phyloP scores from a whole-genome alignment of 495 filamentous ascomycete genomes.

The Neurospora intermedia region DNA sequence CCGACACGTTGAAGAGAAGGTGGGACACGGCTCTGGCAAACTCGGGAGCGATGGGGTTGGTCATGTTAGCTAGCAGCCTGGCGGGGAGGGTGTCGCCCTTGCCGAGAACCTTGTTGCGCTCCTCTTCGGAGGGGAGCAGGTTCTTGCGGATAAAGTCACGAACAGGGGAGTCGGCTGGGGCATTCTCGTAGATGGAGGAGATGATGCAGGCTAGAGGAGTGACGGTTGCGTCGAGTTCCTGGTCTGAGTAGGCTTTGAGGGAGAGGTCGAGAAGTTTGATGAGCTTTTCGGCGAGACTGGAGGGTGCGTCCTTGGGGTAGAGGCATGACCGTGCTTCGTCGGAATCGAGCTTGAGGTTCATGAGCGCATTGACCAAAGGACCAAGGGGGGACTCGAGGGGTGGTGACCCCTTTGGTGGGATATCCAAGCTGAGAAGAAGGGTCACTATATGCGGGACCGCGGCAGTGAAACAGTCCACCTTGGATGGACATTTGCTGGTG shows the following conservation, averaged over 20 bases:
- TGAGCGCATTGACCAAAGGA: conserved; percentile 65
- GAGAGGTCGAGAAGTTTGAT: conserved; percentile 64
- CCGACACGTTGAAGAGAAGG: conserved; percentile 79
- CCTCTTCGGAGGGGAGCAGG: conserved; percentile 67
- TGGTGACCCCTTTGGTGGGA: conserved; percentile 21
- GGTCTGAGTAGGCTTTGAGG: conserved; percentile 46
- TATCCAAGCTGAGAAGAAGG: conserved; percentile 43
- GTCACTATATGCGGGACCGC: conserved; percentile 64
- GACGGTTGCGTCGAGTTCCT: conserved; percentile 56
- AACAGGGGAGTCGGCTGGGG: conserved; percentile 42
- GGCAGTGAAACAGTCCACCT: conserved; percentile 47
- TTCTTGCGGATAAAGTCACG: conserved; percentile 50
- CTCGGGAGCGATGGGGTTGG: conserved; percentile 54
- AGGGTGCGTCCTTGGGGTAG: conserved; percentile 57
- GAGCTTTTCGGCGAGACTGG: conserved; percentile 54
- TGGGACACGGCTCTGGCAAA: conserved; percentile 65
- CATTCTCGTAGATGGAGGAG: conserved; percentile 58
- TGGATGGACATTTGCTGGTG: conserved; percentile 51
- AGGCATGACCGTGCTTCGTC: conserved; percentile 32
- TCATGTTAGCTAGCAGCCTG: conserved; percentile 68
- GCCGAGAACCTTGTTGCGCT: conserved; percentile 72
- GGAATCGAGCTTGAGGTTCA: conserved; percentile 59
- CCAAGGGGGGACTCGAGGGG: conserved; percentile 36
- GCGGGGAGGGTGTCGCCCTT: conserved; percentile 63
- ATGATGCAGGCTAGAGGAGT: conserved; percentile 65